Base-by-base conservation (phyloP, 2,329 filamentous ascomycete species). In the Triangularia setosa region DNA sequence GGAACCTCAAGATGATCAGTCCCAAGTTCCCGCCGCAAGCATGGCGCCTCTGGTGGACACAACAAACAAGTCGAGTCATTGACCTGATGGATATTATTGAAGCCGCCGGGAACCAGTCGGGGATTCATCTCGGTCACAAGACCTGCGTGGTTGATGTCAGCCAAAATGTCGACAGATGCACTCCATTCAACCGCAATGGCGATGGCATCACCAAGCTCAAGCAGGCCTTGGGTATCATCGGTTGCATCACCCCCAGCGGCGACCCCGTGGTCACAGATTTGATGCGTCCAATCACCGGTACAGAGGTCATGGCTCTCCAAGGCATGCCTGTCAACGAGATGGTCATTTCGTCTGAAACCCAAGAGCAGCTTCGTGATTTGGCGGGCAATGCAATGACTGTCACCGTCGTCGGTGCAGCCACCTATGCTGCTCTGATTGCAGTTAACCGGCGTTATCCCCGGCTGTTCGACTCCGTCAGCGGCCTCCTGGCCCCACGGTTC, bases 321-420 rank as follows among this genome's bases (percentile, higher is more conserved):
- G 91, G 90, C 1, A 78, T 93, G 58, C 88, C 89, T 0, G 73
- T 88, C 1, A 77, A 87, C 61, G 81, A 83, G 58, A 77, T 93
- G 11, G 77, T 86, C 0, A 80, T 92, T n/a, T 87, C 84, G 0
- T 82, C 82, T 8, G 87, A 93, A 69, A 83, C 81, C 0, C 80
- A 87, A 56, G 74, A 77, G 1, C 79, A 93, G 18, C 78, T 91
- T 2, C 85, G 88, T 67, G 86, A 92, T 68, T 77, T 94, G 1
- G 90, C 89, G 1, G 91, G 91, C 0, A 94, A 95, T 73, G 91
- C 91, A 0, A 94, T 94, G 91, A 87, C 84, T 0, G 86, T 86
- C 0, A 90, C 90, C 0, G 88, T 92, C 0, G 85, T 93, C 9
- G 89, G 87, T 2, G 80, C 84, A 1, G 83, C 84, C 0, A 81